phyloP scores from a whole-genome alignment of 148 eudicot species.

The Polygonum maritimum region DNA sequence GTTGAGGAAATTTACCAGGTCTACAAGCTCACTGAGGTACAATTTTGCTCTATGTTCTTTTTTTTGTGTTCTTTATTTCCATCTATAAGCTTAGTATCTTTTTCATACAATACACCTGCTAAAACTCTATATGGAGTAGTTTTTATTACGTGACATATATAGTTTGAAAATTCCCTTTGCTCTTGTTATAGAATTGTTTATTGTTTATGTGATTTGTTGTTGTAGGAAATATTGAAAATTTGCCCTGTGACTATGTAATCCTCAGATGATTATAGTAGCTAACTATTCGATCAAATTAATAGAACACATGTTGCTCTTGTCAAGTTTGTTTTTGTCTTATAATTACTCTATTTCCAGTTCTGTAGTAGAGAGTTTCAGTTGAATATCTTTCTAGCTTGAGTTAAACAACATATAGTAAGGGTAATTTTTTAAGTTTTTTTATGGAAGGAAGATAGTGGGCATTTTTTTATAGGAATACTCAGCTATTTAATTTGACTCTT shows the following conservation, averaged over 20 bases:
- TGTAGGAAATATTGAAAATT: neutral
- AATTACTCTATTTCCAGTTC: neutral
- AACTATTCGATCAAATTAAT: neutral
- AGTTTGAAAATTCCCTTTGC: neutral
- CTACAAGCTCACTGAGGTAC: slow-evolving; percentile 25
- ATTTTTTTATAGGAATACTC: neutral
- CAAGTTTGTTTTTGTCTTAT: neutral
- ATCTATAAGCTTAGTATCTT: neutral
- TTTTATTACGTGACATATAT: neutral
- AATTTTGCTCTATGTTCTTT: neutral
- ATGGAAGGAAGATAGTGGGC: neutral
- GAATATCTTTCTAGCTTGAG: neutral
- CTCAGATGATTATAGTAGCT: neutral
- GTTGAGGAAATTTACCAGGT: slow-evolving; percentile 34
- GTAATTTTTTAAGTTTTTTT: neutral
- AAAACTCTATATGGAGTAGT: neutral
- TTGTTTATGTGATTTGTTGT: neutral
- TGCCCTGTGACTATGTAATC: neutral
- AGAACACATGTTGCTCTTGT: neutral
- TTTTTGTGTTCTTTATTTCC: neutral
- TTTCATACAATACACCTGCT: neutral
- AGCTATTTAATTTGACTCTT: too few relatives aligned
- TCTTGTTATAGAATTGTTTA: neutral
- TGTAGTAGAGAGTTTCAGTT: neutral
- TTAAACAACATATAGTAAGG: neutral